Percentiles rank a stretch among this genome's conserved stretches.
Conservation (phyloP, 2,329 filamentous ascomycete genomes). For the Talaromyces sp. region DNA sequence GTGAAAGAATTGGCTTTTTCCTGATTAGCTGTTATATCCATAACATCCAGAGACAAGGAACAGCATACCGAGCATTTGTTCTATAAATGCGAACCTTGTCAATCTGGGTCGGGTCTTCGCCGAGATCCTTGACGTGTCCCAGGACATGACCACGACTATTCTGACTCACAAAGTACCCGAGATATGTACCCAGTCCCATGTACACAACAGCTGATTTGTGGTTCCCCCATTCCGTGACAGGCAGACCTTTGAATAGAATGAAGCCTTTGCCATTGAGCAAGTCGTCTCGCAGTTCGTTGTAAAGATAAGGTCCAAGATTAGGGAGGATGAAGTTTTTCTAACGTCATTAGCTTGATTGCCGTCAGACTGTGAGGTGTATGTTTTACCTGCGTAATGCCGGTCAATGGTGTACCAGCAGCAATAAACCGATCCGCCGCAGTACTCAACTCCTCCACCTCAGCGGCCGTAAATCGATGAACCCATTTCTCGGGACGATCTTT, state of each 20-base stretch:
- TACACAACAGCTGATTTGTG: slow-evolving; percentile 82
- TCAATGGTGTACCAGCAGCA: slow-evolving; percentile 59
- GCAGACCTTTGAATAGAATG: slow-evolving; percentile 82
- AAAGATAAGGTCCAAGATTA: slow-evolving; percentile 50
- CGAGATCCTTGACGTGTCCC: slow-evolving; percentile 83
- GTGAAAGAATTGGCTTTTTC: slow-evolving; percentile 69
- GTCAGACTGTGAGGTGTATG: neutral
- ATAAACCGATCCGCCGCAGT: slow-evolving; percentile 65
- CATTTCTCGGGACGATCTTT: slow-evolving; percentile 60
- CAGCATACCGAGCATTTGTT: slow-evolving; percentile 62
- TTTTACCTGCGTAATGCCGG: slow-evolving; percentile 60
- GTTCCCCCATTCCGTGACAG: slow-evolving; percentile 67
- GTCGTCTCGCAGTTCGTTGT: slow-evolving; percentile 54
- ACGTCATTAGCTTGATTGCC: slow-evolving; percentile 1
- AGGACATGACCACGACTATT: slow-evolving; percentile 81
- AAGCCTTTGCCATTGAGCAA: slow-evolving; percentile 83
- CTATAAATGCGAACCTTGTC: slow-evolving; percentile 87
- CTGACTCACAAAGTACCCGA: slow-evolving; percentile 84
- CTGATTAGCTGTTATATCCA: neutral
- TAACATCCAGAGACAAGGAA: neutral
- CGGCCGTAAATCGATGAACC: slow-evolving; percentile 63
- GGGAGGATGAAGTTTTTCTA: slow-evolving; percentile 58
- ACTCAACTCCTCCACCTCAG: slow-evolving; percentile 64
- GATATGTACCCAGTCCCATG: slow-evolving; percentile 79
- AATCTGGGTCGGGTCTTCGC: slow-evolving; percentile 73